A percentile compares a stretch with the other conserved stretches of the same genome.
phyloP scores from a whole-genome alignment of 257 asterid species.

The Penstemon davidsonii region DNA sequence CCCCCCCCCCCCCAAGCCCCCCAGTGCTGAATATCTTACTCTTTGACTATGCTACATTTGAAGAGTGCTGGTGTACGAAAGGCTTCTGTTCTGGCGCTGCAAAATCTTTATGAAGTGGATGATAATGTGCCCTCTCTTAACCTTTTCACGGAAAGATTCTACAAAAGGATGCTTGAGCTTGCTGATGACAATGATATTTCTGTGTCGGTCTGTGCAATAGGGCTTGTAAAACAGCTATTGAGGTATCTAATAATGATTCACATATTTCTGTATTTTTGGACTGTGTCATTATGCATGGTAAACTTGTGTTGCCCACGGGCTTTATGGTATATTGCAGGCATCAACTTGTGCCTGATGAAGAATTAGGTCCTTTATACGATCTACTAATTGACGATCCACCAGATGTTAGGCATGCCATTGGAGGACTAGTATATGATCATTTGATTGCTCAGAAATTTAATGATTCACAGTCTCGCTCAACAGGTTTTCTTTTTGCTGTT shows the following conservation, averaged over 20 bases:
- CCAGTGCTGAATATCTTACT: slow-evolving; percentile 30
- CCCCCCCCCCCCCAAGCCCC: background rate
- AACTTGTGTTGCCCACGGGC: slow-evolving; percentile 30
- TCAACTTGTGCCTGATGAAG: slow-evolving; percentile 97
- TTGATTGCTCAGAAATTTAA: slow-evolving; percentile 91
- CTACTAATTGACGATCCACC: slow-evolving; percentile 95
- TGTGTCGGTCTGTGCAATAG: slow-evolving; percentile 98
- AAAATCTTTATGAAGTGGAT: slow-evolving; percentile 89
- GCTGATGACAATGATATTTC: slow-evolving; percentile 97
- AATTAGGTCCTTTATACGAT: slow-evolving; percentile 92
- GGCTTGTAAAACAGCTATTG: slow-evolving; percentile 89
- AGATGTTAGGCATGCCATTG: slow-evolving; percentile 92
- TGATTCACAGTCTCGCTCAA: slow-evolving; percentile 67
- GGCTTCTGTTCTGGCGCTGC: slow-evolving; percentile 88
- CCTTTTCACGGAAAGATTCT: slow-evolving; percentile 92
- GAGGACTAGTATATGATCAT: slow-evolving; percentile 90
- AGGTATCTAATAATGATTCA: slow-evolving; percentile 47
- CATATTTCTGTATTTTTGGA: background rate
- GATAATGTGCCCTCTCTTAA: slow-evolving; percentile 96
- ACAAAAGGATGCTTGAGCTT: slow-evolving; percentile 91
- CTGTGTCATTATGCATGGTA: slow-evolving; percentile 6
- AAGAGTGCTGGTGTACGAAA: slow-evolving; percentile 97
- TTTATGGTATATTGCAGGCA: slow-evolving; percentile 59
- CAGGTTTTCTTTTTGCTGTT: slow-evolving; percentile 54
- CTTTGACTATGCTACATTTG: slow-evolving; percentile 26